Evolutionary conservation across 1,284 basidiomycete species (phyloP), one percentile per base, ranked within the genome.

Genomic region (Phlebopus sp.): DNA sequence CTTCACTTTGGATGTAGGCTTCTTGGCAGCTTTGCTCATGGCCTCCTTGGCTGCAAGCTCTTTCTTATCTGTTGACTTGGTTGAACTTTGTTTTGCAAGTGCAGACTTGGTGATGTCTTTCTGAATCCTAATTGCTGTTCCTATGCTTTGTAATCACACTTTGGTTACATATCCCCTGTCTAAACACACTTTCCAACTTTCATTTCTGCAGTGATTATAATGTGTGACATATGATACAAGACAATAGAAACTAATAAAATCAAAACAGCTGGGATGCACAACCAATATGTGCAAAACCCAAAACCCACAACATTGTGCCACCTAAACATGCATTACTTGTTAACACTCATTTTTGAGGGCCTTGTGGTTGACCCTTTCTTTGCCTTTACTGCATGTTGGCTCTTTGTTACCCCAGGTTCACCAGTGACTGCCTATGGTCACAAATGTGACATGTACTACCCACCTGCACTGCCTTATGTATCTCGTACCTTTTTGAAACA

Each of bases 41-140:
- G 67, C 59, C 3, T 57, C 44, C 62, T 66, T 71, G 40, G 60
- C 59, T 25, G 60, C 59, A 29, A 54, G 51, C 50, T 61, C 62
- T 47, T 77, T 78, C 66, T 75, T 74, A 2, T 68, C 63, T 19
- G 72, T 70, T 41, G 69, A 70, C 64, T 74, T 73, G 56, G 73
- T 76, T 47, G 74, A 71, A 6, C 74, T 68, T 62, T 67, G 62
- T 53, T 63, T 62, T 49, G 69, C 65, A 17, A 55, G 17, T 10
- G 35, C 69, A 69, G 51, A 51, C 49, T 56, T 63, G n/a, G 64
- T 58, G n/a, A n/a, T n/a, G n/a, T n/a, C n/a, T n/a, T n/a, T n/a
- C n/a, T n/a, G n/a, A n/a, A n/a, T n/a, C n/a, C n/a, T n/a, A n/a
- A n/a, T n/a, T n/a, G n/a, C n/a, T n/a, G n/a, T n/a, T n/a, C n/a